A percentile compares a stretch with the other conserved stretches of the same genome.
phyloP scores from a whole-genome alignment of 2,329 filamentous ascomycete genomes.

The Phialemoniopsis sp. region DNA sequence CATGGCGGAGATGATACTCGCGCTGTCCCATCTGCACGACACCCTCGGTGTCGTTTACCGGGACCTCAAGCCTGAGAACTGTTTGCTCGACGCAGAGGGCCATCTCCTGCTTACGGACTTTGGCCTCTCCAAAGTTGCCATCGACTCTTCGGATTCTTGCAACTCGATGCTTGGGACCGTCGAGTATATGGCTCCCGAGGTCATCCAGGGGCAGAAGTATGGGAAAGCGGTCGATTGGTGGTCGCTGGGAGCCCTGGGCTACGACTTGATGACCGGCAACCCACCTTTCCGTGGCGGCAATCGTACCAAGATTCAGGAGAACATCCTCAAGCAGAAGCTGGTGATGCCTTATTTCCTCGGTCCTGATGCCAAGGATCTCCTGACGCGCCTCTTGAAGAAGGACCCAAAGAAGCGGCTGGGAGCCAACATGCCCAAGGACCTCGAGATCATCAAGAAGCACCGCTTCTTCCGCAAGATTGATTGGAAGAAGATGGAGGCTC shows the following conservation, averaged over 20 bases:
- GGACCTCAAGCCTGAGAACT: slow-evolving; percentile 97
- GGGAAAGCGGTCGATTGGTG: slow-evolving; percentile 98
- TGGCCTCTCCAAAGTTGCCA: slow-evolving; percentile 87
- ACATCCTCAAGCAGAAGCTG: slow-evolving; percentile 91
- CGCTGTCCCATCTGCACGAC: slow-evolving; percentile 87
- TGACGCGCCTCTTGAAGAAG: slow-evolving; percentile 85
- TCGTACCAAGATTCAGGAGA: slow-evolving; percentile 91
- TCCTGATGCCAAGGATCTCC: slow-evolving; percentile 87
- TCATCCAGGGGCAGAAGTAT: slow-evolving; percentile 83
- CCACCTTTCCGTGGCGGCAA: slow-evolving; percentile 90
- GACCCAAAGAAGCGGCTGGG: slow-evolving; percentile 89
- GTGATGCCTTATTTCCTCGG: slow-evolving; percentile 85
- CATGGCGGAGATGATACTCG: slow-evolving; percentile 96
- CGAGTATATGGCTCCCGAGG: slow-evolving; percentile 94
- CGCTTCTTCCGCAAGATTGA: slow-evolving; percentile 97
- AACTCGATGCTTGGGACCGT: slow-evolving; percentile 91
- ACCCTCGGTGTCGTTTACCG: slow-evolving; percentile 93
- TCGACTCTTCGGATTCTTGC: slow-evolving; percentile 46
- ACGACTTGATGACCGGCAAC: slow-evolving; percentile 86
- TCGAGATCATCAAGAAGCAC: slow-evolving; percentile 82
- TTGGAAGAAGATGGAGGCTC: slow-evolving; percentile 80
- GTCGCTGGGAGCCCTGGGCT: slow-evolving; percentile 91
- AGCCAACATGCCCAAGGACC: slow-evolving; percentile 81
- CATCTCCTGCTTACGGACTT: slow-evolving; percentile 96
- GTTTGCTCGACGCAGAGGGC: slow-evolving; percentile 83